A percentile compares a stretch with the other conserved stretches of the same genome.
phyloP scores from a whole-genome alignment of 1,139 yeast species.

The Taphrina wiesneri region DNA sequence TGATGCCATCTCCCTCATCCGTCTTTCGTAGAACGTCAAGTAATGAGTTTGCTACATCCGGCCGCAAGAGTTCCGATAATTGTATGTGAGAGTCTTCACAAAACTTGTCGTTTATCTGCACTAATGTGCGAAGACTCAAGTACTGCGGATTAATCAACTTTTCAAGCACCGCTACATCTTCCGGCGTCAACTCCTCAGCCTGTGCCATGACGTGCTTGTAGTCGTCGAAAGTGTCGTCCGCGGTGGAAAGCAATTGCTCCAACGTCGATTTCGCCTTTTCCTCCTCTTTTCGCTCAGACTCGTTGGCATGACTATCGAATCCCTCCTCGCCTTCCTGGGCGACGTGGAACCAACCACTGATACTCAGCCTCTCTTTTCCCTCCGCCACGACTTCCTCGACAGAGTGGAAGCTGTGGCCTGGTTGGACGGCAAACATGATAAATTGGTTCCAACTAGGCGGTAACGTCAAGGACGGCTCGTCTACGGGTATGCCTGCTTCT shows the following conservation, averaged over 20 bases:
- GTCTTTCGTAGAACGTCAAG: neutral
- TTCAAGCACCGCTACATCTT: slow-evolving; percentile 43
- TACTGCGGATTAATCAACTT: slow-evolving; percentile 53
- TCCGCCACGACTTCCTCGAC: slow-evolving; percentile 95
- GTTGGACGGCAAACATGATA: slow-evolving; percentile 93
- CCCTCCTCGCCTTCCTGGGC: slow-evolving; percentile 94
- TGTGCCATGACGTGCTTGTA: slow-evolving; percentile 70
- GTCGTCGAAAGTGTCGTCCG: slow-evolving; percentile 18
- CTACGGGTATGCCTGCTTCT: slow-evolving; percentile 82
- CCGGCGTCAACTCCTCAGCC: slow-evolving; percentile 38
- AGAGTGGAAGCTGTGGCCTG: slow-evolving; percentile 94
- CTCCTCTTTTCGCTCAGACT: slow-evolving; percentile 27
- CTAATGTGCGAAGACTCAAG: slow-evolving; percentile 60
- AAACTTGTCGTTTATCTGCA: slow-evolving; percentile 53
- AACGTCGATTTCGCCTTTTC: slow-evolving; percentile 36
- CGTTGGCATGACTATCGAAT: slow-evolving; percentile 48
- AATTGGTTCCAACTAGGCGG: slow-evolving; percentile 95
- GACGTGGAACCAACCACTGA: slow-evolving; percentile 98
- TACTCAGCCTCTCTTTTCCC: slow-evolving; percentile 74
- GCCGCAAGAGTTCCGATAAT: slow-evolving; percentile 7
- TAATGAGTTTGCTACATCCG: neutral
- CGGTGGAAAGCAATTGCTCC: slow-evolving; percentile 25
- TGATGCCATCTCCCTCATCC: slow-evolving; percentile 45
- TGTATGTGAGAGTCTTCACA: slow-evolving; percentile 40
- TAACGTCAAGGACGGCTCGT: slow-evolving; percentile 68